A percentile compares a stretch with the other conserved stretches of the same genome.
phyloP scores from a whole-genome alignment of 768 basidiomycete genomes.

The Saitozyma podzolica region DNA sequence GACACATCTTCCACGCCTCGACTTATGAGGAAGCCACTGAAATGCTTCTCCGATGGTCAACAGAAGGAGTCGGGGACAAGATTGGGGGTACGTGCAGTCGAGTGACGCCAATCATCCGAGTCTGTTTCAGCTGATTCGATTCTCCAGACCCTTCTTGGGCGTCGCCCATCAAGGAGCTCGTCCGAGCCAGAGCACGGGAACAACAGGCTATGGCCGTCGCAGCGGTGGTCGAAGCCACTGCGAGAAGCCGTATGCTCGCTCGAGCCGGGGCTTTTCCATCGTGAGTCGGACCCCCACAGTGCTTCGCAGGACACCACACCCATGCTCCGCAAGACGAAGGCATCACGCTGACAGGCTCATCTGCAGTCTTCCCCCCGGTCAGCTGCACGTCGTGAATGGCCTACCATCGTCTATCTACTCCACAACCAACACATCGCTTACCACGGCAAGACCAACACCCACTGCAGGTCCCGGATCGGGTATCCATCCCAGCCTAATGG shows the following conservation, averaged over 20 bases:
- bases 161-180: conserved; percentile 43
- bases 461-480: conserved; percentile 3
- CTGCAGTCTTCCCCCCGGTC: conserved; percentile 15
- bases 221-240: conserved; percentile 47
- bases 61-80: conserved; percentile 49
- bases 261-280: conserved; percentile 11
- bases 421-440: conserved; percentile 29
- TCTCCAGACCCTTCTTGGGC: conserved; percentile 51
- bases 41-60: conserved; percentile 48
- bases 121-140: background rate
- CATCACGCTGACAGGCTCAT: background rate
- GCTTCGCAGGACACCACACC: background rate
- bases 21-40: conserved; percentile 50
- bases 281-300: conserved; percentile 17
- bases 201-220: conserved; percentile 52
- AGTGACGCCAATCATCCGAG: background rate
- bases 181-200: conserved; percentile 49
- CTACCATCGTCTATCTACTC: conserved; percentile 52
- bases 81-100: conserved; percentile 42
- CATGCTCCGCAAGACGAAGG: no score
- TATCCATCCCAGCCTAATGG: conserved; percentile 19
- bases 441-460: conserved; percentile 2
- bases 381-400: conserved; percentile 51
- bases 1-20: conserved; percentile 49
- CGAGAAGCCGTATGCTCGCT: conserved; percentile 17